These are phyloP conservation scores for Cryptosporidium felis DNA, from an alignment of 169 alveolate genomes.

Conservation along the genomic window DNA sequence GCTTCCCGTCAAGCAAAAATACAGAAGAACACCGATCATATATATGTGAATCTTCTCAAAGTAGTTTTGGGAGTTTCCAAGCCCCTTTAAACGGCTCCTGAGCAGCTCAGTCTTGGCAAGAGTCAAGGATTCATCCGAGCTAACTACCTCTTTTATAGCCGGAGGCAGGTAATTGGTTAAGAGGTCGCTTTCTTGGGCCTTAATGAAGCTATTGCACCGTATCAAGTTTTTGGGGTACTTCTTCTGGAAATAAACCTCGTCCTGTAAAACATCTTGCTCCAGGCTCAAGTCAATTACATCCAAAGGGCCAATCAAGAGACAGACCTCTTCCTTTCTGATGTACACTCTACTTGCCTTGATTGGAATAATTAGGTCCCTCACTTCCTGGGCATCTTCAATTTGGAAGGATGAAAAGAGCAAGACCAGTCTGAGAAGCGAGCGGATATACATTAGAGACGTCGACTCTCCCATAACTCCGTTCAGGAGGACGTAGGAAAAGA, in stretches of 20 bases:
- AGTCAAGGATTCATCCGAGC: background rate
- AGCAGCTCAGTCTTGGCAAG: background rate
- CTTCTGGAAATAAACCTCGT: background rate
- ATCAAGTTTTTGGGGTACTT: slow-evolving; percentile 40
- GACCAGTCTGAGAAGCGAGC: slow-evolving; percentile 37
- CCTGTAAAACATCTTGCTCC: too few species aligned
- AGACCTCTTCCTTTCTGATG: slow-evolving; percentile 44
- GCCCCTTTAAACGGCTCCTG: background rate
- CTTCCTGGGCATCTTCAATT: background rate
- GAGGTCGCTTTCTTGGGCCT: slow-evolving; percentile 18
- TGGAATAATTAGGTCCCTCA: slow-evolving; percentile 23
- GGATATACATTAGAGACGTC: slow-evolving; percentile 44
- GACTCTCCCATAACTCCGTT: slow-evolving; percentile 36
- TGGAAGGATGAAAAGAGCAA: background rate
- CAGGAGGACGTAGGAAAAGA: slow-evolving; percentile 23
- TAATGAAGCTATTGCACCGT: slow-evolving; percentile 7
- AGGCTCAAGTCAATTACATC: background rate
- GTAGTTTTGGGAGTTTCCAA: background rate
- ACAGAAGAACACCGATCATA: slow-evolving; percentile 57
- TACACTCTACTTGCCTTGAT: slow-evolving; percentile 53
- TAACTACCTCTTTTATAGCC: background rate
- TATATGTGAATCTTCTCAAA: slow-evolving; percentile 28
- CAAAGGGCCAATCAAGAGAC: slow-evolving; percentile 43
- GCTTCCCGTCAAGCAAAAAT: slow-evolving; percentile 26
- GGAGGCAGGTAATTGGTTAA: slow-evolving; percentile 24